Base-by-base conservation (phyloP, 345 rosid genomes). In the Kandelia obovata region DNA sequence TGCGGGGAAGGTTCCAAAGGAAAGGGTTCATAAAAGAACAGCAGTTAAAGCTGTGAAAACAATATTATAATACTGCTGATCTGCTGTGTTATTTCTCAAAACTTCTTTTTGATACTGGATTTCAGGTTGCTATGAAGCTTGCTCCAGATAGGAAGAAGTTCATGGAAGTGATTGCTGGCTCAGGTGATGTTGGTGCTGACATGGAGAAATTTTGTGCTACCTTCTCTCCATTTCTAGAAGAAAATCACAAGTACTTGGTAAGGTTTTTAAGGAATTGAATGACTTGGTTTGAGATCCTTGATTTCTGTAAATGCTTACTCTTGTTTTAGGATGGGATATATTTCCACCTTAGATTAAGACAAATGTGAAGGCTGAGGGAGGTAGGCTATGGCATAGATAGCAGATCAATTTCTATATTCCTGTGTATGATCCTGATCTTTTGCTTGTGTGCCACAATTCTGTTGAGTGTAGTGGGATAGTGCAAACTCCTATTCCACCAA, bases 81-180 rank as follows among this genome's bases (percentile, higher is more conserved):
- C 10, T 1, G 6, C 15, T 39, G 37, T 10, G 13, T 55, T 55
- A 23, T 13, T 46, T n/a, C 27, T 23, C 8, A 58, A 31, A 57
- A 51, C 35, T 72, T 66, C 65, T 53, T 71, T 58, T 34, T 55
- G 21, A 56, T 26, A 31, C 20, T 61, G 76, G 39, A 52, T 73
- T 67, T 47, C 86, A 95, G 99, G 79, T 95, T 68, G 96, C 96
- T 28, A 83, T 92, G 92, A 92, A 95, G 86, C 91, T 95, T 65
- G 96, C 96, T 53, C 99, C 99, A 13, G 95, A 92, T 53, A 90
- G 97, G 88, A 87, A 90, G 82, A 95, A 90, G 84, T 95, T 95
- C 75, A 92, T 90, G 96, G 93, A 90, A 9, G 97, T 92, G 20
- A 77, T 92, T 60, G 64, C 88, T 53, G 93, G 99, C 66, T 60